Percentiles rank a stretch among this genome's conserved stretches.
phyloP scores from a whole-genome alignment of 768 basidiomycete genomes.

The Lentinula sp. region DNA sequence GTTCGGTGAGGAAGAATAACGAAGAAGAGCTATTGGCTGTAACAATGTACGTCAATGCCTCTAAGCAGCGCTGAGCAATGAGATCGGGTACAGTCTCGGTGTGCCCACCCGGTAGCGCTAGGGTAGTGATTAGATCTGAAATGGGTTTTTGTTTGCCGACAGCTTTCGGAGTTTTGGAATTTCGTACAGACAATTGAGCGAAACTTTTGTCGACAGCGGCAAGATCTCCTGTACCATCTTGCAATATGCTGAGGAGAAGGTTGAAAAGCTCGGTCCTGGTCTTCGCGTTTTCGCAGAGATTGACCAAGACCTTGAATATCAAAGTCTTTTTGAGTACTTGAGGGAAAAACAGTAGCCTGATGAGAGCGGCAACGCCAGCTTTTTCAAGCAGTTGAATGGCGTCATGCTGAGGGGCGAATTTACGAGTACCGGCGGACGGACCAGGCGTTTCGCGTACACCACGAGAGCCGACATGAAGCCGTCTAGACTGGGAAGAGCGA shows the following conservation, averaged over 20 bases:
- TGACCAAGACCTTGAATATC: constrained; percentile 85
- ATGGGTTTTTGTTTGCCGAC: constrained; percentile 66
- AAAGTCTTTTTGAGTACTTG: constrained; percentile 82
- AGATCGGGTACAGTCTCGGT: constrained; percentile 87
- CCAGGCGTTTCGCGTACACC: constrained; percentile 16
- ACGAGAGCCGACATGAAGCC: constrained; percentile 20
- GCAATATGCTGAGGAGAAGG: constrained; percentile 86
- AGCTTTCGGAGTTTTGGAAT: constrained; percentile 47
- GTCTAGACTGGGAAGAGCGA: constrained; percentile 29
- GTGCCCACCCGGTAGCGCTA: constrained; percentile 46
- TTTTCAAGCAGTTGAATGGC: constrained; percentile 93
- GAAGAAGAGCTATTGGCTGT: constrained; percentile 78
- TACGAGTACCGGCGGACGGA: constrained; percentile 30
- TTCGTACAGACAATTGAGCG: constrained; percentile 80
- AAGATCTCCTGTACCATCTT: constrained; percentile 92
- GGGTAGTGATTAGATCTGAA: constrained; percentile 44
- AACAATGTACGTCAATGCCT: constrained; percentile 86
- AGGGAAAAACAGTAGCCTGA: constrained; percentile 94
- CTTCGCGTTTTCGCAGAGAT: constrained; percentile 91
- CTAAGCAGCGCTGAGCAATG: constrained; percentile 90
- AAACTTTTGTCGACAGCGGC: constrained; percentile 91
- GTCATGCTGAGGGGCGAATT: constrained; percentile 61
- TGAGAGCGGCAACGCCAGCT: constrained; percentile 77
- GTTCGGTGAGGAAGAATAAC: constrained; percentile 92
- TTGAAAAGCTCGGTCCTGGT: constrained; percentile 93